Base-by-base conservation (phyloP, 208 protist species). In the Wallacemonas rigidus region DNA sequence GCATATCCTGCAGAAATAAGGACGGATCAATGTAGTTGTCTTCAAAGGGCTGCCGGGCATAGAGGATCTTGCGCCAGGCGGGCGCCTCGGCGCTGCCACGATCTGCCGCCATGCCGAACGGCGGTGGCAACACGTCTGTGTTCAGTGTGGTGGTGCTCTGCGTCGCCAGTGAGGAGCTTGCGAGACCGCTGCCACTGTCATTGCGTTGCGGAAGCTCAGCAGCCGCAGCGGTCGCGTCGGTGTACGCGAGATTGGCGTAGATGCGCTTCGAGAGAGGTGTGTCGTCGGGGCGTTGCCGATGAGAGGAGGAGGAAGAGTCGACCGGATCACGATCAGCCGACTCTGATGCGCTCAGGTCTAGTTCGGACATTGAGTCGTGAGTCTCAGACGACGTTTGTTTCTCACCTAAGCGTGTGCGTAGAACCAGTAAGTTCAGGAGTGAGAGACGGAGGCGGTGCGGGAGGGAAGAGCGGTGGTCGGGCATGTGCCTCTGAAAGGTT, bases 21-120 rank as follows among this genome's bases (percentile, higher is more conserved):
- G 75, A 57, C 0, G 82, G 84, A 71, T 97, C 93, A 0, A 96
- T 90, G 69, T 95, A 97, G 77, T 95, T 97, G 71, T 97, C 93
- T 70, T 96, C 93, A 51, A 92, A 96, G 8, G 88, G 88, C 76
- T 95, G 91, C 38, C 76, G 75, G 51, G 94, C 86, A 61, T 95
- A 97, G 26, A 97, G 79, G 47, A 94, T 81, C 64, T 92, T 95
- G 47, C 84, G 81, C 91, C 93, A 97, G 38, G 17, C 48, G 12
- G 78, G 77, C 17, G 60, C 40, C 40, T 48, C 60, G 41, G 41
- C 17, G 12, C 15, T 41, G n/a, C 41, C 14, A 6, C 8, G 5
- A 5, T 63, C 64, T 41, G 77, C 73, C 8, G 57, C 17, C 12
- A 15, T 43, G 11, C 3, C 17, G n/a, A 40, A 38, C 6, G 55